A percentile compares a stretch with the other conserved stretches of the same genome.
Conservation (phyloP, 352 stramenopile species). For the Phytophthora lateralis region DNA sequence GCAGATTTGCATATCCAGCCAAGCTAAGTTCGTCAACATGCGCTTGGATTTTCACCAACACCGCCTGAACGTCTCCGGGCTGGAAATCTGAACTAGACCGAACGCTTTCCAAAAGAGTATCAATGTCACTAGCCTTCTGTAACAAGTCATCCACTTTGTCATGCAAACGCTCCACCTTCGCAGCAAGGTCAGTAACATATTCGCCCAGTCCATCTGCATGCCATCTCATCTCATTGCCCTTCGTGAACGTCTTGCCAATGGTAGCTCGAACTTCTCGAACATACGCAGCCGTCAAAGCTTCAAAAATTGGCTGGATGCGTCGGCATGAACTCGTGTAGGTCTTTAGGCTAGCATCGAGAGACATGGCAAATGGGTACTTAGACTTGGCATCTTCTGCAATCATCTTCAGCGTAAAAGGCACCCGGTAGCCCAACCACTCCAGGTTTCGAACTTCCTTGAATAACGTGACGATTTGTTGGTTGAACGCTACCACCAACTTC, state of each 20-base stretch:
- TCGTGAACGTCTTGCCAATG: conserved; percentile 90
- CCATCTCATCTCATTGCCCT: conserved; percentile 90
- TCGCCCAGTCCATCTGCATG: conserved; percentile 87
- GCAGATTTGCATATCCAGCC: conserved; percentile 93
- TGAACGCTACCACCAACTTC: conserved; percentile 93
- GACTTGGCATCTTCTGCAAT: conserved; percentile 97
- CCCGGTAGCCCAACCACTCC: conserved; percentile 97
- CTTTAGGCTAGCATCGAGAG: conserved; percentile 95
- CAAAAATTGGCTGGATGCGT: conserved; percentile 86
- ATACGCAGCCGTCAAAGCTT: conserved; percentile 72
- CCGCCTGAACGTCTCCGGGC: conserved; percentile 45
- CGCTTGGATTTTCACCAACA: conserved; percentile 91
- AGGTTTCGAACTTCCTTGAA: conserved; percentile 99
- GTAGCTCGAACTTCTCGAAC: conserved; percentile 83
- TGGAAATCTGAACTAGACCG: conserved; percentile 64
- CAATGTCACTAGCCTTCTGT: conserved; percentile 92
- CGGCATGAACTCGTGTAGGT: conserved; percentile 90
- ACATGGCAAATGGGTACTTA: conserved; percentile 97
- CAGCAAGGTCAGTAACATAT: conserved; percentile 88
- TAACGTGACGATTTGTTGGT: conserved; percentile 97
- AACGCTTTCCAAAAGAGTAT: conserved; percentile 89
- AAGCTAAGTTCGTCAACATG: conserved; percentile 95
- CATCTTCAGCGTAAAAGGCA: conserved; percentile 95
- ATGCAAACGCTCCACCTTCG: conserved; percentile 96
- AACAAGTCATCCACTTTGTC: conserved; percentile 98